Evolutionary conservation across 495 filamentous ascomycete genomes (phyloP).

Genomic region (Pseudevernia furfuracea): DNA sequence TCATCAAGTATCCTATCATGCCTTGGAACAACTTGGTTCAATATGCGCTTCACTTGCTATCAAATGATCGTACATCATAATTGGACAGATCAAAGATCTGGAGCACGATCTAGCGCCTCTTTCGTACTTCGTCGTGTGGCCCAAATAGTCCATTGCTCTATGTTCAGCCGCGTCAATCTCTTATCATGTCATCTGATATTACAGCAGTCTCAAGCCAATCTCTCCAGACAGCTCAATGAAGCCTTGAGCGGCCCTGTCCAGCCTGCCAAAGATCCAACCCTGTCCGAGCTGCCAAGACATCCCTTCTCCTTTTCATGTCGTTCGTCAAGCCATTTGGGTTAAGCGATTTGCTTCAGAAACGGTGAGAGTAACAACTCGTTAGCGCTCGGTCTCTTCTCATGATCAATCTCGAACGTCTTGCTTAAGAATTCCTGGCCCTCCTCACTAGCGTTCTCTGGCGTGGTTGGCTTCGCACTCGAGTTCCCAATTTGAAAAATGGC

Average conservation of each 20-base stretch:
- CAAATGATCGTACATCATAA: background rate
- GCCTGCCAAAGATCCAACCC: background rate
- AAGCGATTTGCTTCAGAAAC: conserved; percentile 64
- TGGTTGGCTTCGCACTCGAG: conserved; percentile 76
- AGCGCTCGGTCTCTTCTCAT: conserved; percentile 81
- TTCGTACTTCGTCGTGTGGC: background rate
- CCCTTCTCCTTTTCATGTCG: background rate
- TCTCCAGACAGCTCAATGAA: background rate
- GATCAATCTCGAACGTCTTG: conserved; percentile 90
- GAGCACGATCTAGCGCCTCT: background rate
- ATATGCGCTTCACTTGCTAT: background rate
- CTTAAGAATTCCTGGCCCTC: conserved; percentile 81
- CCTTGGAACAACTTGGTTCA: background rate
- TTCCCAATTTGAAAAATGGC: conserved; percentile 98
- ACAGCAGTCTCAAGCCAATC: background rate
- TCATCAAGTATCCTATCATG: background rate
- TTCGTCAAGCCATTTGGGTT: background rate
- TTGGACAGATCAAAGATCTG: background rate
- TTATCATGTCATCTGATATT: conserved; percentile 2
- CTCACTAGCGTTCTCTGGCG: conserved; percentile 74
- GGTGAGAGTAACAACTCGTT: conserved; percentile 78
- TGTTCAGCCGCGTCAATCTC: background rate
- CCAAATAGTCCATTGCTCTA: background rate
- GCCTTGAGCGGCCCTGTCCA: background rate
- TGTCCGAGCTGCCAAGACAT: background rate